Evolutionary conservation across 2,329 filamentous ascomycete genomes (phyloP), one percentile per base, ranked within the genome.

Genomic region (Fusarium albosuccineum): DNA sequence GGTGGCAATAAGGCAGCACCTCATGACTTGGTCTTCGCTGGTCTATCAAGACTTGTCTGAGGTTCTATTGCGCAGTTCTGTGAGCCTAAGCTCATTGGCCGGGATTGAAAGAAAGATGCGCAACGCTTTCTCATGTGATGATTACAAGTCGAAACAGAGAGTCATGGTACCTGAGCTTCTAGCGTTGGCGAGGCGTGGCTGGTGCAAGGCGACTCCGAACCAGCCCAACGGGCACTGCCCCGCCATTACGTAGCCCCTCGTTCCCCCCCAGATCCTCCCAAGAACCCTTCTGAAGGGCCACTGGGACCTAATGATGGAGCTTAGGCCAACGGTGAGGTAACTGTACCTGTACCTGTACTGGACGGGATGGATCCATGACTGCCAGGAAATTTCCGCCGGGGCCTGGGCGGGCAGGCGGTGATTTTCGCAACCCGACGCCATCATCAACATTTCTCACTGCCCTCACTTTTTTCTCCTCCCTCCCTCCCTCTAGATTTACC

Each of bases 221-320:
- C 41, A 46, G 40, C 52, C 52, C 30, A 44, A 44, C 42, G 45
- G 29, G 52, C 71, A 75, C 71, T 73, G 77, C 77, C 77, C 77
- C 77, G 74, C 77, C 76, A 79, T 79, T 79, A 78, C 76, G 77
- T 77, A 75, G 66, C 22, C 22, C 22, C 22, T 22, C 22, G 22
- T 22, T 5, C 22, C 22, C 54, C 61, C 60, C 63, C 41, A 26
- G 51, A 44, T 60, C 34, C 36, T 33, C 42, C 26, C 34, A 64
- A 50, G 54, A 60, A 66, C 61, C 65, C 49, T 63, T 45, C 49
- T 57, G 40, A 46, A 62, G 13, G 49, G 17, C n/a, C 48, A 34
- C 46, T 42, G 45, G 29, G 29, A 27, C 45, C 29, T 30, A 48
- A 16, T 30, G 29, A 33, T 48, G 41, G 33, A 55, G 52, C 52